These are phyloP conservation scores for Globisporangium paddicum DNA, from an alignment of 352 stramenopile species.

Conservation along the genomic window DNA sequence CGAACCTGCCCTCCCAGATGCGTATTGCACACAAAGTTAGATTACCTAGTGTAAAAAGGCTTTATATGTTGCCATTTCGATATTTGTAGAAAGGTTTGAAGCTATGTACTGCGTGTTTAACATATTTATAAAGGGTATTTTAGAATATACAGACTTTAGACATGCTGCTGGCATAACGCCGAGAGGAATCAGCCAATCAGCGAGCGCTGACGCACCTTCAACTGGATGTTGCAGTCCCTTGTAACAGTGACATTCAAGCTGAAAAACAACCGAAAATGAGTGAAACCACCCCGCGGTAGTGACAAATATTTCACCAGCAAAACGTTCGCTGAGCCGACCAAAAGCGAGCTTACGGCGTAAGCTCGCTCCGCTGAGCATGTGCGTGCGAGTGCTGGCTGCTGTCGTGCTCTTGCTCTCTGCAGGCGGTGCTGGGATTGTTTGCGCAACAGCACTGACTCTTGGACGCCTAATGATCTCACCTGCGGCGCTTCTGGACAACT, in stretches of 20 bases:
- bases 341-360: neutral
- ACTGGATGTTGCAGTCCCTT: neutral
- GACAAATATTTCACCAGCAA: neutral
- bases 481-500: no score
- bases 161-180: neutral
- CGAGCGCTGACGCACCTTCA: conserved; percentile 1
- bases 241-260: neutral
- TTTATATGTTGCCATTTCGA: no score
- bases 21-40: neutral
- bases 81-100: no score
- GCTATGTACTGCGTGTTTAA: no score
- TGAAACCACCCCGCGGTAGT: neutral
- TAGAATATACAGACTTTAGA: neutral
- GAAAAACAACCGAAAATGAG: neutral
- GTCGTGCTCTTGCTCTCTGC: no score
- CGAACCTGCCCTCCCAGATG: neutral
- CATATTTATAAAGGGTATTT: neutral
- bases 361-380: neutral
- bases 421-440: no score
- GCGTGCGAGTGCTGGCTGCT: neutral
- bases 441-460: no score
- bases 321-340: neutral
- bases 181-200: conserved; percentile 3
- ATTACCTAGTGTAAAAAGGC: neutral
- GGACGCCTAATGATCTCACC: no score